Base-by-base conservation (phyloP, 2,329 filamentous ascomycete genomes). In the Cordyceps fumosorosea region DNA sequence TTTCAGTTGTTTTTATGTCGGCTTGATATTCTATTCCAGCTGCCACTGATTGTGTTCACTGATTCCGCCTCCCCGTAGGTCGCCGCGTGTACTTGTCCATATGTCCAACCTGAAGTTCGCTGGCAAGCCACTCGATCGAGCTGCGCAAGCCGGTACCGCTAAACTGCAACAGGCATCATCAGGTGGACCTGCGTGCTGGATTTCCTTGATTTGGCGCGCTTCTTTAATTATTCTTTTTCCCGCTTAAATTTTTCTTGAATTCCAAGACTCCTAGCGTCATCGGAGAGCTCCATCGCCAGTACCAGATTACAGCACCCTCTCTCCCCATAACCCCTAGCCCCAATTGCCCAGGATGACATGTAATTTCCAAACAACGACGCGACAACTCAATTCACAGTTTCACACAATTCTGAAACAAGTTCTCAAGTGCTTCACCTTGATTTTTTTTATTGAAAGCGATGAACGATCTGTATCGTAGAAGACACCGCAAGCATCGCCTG, bases 41-140 rank as follows among this genome's bases (percentile, higher is more conserved):
- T 20, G n/a, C 42, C 42, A n/a, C 2, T n/a, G n/a, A 37, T 37
- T 37, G 11, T 14, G 8, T 37, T 37, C 8, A 14, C 34, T 37
- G 11, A 14, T 37, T 11, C 34, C 12, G 34, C 34, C 10, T 11
- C 32, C 32, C 32, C 7, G 34, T 37, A 37, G 3, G 12, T 37
- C 34, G 34, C 34, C 34, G 29, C 29, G 5, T 29, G 34, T 37
- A 12, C 12, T 37, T 14, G 12, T 14, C 12, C 12, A 11, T 14
- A 8, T 34, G 11, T 6, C n/a, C n/a, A n/a, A 11, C 3, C 11
- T 3, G 7, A 34, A 34, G 2, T 22, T 47, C 1, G 16, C 44
- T 8, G 44, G 18, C 54, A 56, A 58, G 56, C 56, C 56, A 58
- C 56, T 42, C 56, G 56, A 58, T 58, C 56, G 56, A 58, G 29